A percentile compares a stretch with the other conserved stretches of the same genome.
These are phyloP conservation scores for Penicillium rolfsii DNA, from an alignment of 2,329 filamentous ascomycete species.

Conservation along the genomic window DNA sequence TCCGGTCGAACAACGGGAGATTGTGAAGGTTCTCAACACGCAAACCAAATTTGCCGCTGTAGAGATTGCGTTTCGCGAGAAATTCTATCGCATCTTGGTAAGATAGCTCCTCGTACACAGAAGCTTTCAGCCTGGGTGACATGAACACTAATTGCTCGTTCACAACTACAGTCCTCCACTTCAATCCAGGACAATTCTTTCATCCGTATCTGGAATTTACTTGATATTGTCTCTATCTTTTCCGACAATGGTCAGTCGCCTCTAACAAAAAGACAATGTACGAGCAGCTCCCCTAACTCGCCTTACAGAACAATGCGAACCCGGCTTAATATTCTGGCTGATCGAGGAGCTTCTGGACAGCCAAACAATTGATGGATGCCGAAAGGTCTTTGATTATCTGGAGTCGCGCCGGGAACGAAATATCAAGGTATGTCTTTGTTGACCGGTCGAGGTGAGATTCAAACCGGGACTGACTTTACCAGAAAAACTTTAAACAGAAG, in stretches of 20 bases:
- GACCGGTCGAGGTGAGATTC: not conserved
- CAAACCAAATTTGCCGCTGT: conserved; percentile 68
- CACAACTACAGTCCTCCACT: conserved; percentile 63
- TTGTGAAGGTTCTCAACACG: conserved; percentile 49
- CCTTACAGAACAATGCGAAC: conserved; percentile 63
- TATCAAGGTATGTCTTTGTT: conserved; percentile 62
- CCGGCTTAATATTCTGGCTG: conserved; percentile 82
- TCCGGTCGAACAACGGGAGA: conserved; percentile 25
- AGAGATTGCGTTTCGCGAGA: conserved; percentile 79
- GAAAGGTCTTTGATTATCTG: conserved; percentile 89
- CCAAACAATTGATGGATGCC: conserved; percentile 89
- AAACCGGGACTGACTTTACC: conserved; percentile 28
- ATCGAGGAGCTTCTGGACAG: conserved; percentile 95
- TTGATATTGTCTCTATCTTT: conserved; percentile 87
- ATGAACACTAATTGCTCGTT: conserved; percentile 1
- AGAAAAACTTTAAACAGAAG: conserved; percentile 76
- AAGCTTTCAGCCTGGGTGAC: not conserved
- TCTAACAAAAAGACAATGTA: not conserved
- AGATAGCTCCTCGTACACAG: conserved; percentile 40
- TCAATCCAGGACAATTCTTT: conserved; percentile 78
- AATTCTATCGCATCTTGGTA: conserved; percentile 80
- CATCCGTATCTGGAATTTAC: conserved; percentile 85
- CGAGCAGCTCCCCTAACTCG: conserved; percentile 27
- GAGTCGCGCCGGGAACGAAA: conserved; percentile 90
- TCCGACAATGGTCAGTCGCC: conserved; percentile 73